Base-by-base conservation (phyloP, 2,329 filamentous ascomycete genomes). In the Fusarium palustre region DNA sequence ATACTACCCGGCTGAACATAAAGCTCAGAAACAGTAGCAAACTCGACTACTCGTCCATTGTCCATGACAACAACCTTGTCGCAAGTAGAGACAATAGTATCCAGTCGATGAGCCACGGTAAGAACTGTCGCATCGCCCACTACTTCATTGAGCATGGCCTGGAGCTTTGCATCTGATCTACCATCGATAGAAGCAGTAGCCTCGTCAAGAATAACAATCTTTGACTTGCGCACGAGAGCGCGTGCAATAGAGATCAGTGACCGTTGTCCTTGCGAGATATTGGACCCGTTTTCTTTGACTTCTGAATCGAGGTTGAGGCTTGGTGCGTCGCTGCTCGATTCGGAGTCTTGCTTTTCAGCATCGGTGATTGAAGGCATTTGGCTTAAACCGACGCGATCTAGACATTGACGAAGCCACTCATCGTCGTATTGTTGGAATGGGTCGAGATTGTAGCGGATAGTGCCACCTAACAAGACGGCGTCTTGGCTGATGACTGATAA, bases 81-180 rank as follows among this genome's bases (percentile, higher is more conserved):
- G 24, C 68, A 71, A 7, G 65, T 78, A 30, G 56, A 39, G 30
- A 72, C 31, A 5, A 72, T 72, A 1, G 66, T 72, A 9, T 72
- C 66, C 4, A 72, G 63, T 28, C 69, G 42, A 46, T 72, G 69
- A 4, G 69, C 69, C 9, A 72, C 69, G 9, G 69, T 70, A 2
- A 72, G 36, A 1, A 72, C 69, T 7, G 66, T 72, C 11, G 69
- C 69, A 7, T 65, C 48, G 0, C 64, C 59, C n/a, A 68, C 38
- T 0, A 68, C 64, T 15, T 68, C 64, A 13, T 46, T 68, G 3
- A 68, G 13, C 59, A 68, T 68, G 1, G 33, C 10, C 5, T 68
- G 64, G 2, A 68, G 48, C 43, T 68, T 64, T 2, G 33, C 66
- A 20, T 68, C 64, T 7, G 64, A 53, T 7, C 64, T 54, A 7